These are phyloP conservation scores for Potentilla sterilis DNA, from an alignment of 306 rosid species.

Conservation along the genomic window DNA sequence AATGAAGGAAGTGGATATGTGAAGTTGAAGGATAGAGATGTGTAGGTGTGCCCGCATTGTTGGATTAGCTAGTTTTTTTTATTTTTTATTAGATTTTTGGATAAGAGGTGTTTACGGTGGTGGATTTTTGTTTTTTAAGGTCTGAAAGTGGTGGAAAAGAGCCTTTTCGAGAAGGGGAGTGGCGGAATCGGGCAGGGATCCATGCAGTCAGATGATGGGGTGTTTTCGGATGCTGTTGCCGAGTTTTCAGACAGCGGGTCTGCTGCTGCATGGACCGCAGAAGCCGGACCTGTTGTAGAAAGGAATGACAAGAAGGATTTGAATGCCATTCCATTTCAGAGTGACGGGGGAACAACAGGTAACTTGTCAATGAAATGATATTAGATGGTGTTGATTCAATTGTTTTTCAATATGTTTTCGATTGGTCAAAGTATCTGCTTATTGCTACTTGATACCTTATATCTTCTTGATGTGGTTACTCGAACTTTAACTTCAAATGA, in stretches of 20 bases:
- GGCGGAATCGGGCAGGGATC: slow-evolving; percentile 30
- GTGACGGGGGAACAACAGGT: slow-evolving; percentile 38
- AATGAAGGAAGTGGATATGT: background rate
- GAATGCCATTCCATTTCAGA: slow-evolving; percentile 24
- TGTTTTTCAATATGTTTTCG: background rate
- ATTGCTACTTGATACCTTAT: background rate
- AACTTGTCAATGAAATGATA: slow-evolving; percentile 16
- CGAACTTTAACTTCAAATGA: background rate
- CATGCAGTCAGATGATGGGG: slow-evolving; percentile 51
- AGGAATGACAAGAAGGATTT: slow-evolving; percentile 27
- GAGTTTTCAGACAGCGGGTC: slow-evolving; percentile 55
- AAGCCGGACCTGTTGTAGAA: slow-evolving; percentile 32
- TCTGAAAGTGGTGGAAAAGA: slow-evolving; percentile 33
- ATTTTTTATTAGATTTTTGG: background rate
- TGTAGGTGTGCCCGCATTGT: background rate
- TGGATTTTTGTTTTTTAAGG: slow-evolving; percentile 40
- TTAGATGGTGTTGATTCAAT: background rate
- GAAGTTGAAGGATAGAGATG: background rate
- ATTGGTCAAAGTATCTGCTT: slow-evolving; percentile 6
- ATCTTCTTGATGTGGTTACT: background rate
- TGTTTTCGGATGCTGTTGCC: slow-evolving; percentile 67
- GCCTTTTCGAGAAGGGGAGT: slow-evolving; percentile 32
- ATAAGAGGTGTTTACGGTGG: slow-evolving; percentile 14
- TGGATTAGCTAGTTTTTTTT: background rate
- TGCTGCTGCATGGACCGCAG: slow-evolving; percentile 22